Base-by-base conservation (phyloP, 1,284 basidiomycete species). In the Dichomitus squalens region DNA sequence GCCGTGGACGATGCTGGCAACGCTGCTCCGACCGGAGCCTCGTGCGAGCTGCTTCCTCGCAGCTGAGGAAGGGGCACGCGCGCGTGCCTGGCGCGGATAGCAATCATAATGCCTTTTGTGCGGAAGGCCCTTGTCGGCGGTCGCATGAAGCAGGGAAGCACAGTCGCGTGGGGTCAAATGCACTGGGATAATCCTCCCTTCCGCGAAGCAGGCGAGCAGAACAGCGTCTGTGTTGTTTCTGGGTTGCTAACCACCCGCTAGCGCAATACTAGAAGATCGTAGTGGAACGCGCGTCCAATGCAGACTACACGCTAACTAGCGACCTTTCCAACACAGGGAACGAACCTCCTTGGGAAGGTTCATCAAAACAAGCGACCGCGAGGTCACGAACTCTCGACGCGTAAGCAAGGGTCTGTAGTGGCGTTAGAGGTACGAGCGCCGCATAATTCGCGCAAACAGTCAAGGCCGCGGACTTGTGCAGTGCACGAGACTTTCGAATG, bases 61-160 rank as follows among this genome's bases (percentile, higher is more conserved):
- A 44, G 16, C 16, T n/a, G 25, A 5, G 6, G 1, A 29, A 44
- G 25, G 23, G 4, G 23, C 35, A 38, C 16, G 53, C 8, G 7
- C 23, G 29, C 11, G 53, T 55, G 53, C 53, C 53, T 55, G 53
- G 38, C 16, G 8, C 8, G 47, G 29, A 49, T 18, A 38, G 38
- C 38, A 49, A 9, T 23, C n/a, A 41, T 31, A 16, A 33, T 48
- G 14, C 36, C 46, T 20, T 34, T 44, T 21, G 9, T 8, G 31
- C 12, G 51, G 40, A n/a, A 27, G 9, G 20, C n/a, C 7, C 27
- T 38, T 46, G 46, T 46, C 35, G 27, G 47, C 25, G 46, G 36
- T 9, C 9, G 16, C 8, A 21, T 23, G 18, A n/a, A n/a, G n/a
- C 46, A 21, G 46, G 46, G 46, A 41, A 40, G 41, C 23, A 14